phyloP scores from a whole-genome alignment of 768 basidiomycete genomes.

The Naganishia vishniacii region DNA sequence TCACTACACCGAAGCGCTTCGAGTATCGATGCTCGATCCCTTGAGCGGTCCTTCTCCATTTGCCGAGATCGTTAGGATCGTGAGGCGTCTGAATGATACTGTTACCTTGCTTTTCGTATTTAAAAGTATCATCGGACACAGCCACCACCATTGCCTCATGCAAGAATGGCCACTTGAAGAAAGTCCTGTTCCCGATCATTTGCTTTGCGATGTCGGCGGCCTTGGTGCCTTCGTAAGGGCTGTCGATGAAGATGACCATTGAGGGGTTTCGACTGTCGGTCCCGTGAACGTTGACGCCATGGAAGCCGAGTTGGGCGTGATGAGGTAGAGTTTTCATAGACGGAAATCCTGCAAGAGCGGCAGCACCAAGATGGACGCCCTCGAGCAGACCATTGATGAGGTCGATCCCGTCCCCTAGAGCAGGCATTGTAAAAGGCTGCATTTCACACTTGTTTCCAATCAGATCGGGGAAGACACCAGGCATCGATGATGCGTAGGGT shows the following conservation, averaged over 20 bases:
- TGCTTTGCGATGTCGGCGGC: constrained; percentile 66
- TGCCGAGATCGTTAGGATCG: constrained; percentile 59
- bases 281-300: constrained; percentile 90
- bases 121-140: constrained; percentile 79
- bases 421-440: constrained; percentile 82
- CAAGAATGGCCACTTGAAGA: constrained; percentile 88
- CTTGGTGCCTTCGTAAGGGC: constrained; percentile 64
- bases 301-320: constrained; percentile 67
- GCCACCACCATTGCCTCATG: constrained; percentile 83
- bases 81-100: constrained; percentile 65
- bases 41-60: constrained; percentile 78
- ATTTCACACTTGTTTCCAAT: constrained; percentile 70
- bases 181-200: constrained; percentile 71
- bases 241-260: constrained; percentile 80
- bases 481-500: constrained; percentile 81
- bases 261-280: constrained; percentile 85
- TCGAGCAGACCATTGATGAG: constrained; percentile 80
- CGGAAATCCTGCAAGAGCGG: constrained; percentile 91
- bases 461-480: constrained; percentile 89
- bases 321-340: constrained; percentile 84
- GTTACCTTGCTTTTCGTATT: constrained; percentile 59
- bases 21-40: constrained; percentile 77
- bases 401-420: constrained; percentile 68
- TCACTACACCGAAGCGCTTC: constrained; percentile 80
- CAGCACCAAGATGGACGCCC: constrained; percentile 76